phyloP scores from a whole-genome alignment of 176 grass and related monocot species.

The Stipa capillata region DNA sequence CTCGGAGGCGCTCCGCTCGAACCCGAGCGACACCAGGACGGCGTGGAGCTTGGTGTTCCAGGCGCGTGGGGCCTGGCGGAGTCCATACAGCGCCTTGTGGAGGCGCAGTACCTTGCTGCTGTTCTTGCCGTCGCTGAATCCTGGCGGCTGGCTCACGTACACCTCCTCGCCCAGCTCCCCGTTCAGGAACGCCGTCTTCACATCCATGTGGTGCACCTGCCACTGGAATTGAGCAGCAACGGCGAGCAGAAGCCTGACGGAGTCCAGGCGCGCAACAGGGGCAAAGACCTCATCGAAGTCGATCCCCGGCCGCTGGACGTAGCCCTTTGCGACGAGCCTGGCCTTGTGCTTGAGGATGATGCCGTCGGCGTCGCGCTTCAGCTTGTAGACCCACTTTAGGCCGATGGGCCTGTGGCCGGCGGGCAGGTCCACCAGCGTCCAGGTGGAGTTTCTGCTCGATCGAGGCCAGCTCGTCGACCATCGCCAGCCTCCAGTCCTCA shows the following conservation, averaged over 20 bases:
- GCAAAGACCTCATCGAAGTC: background rate
- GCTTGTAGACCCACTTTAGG: background rate
- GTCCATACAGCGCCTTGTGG: background rate
- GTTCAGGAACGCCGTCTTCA: background rate
- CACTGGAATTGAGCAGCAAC: background rate
- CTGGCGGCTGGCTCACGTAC: background rate
- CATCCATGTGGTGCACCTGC: background rate
- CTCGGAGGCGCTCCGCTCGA: background rate
- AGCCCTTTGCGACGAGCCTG: background rate
- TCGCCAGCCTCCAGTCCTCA: background rate
- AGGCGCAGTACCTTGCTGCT: background rate
- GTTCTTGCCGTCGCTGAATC: background rate
- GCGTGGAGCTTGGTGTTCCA: background rate
- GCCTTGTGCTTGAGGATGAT: background rate
- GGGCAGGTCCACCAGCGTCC: background rate
- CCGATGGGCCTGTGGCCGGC: background rate
- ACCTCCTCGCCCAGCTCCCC: background rate
- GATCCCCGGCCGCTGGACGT: background rate
- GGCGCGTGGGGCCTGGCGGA: background rate
- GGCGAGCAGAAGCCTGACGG: background rate
- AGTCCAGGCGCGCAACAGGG: background rate
- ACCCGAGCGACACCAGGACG: background rate
- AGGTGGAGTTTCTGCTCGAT: background rate
- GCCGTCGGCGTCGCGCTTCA: background rate
- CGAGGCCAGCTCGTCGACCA: background rate